Evolutionary conservation across 768 basidiomycete species (phyloP).

Genomic region (Polyporus arcularius): DNA sequence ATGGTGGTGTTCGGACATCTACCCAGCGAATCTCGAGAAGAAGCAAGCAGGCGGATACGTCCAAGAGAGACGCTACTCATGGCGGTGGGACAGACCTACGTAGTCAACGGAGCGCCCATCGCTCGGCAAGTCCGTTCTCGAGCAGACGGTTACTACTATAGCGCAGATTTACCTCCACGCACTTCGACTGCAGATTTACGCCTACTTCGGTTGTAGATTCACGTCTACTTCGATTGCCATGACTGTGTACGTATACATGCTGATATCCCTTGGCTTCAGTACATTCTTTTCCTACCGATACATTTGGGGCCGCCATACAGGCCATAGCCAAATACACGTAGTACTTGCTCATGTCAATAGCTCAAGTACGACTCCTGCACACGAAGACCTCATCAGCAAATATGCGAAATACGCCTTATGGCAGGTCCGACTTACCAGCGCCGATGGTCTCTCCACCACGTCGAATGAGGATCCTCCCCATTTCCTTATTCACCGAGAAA

Average conservation of each 20-base stretch:
- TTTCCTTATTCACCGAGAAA: slow-evolving; percentile 87
- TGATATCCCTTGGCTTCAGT: too few relatives aligned
- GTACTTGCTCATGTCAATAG: not conserved
- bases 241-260: too few relatives aligned
- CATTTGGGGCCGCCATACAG: not conserved
- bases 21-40: not conserved
- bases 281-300: too few relatives aligned
- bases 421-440: slow-evolving; percentile 52
- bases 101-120: too few relatives aligned
- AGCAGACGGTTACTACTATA: too few relatives aligned
- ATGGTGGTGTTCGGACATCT: slow-evolving; percentile 14
- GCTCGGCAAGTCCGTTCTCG: too few relatives aligned
- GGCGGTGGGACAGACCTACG: too few relatives aligned
- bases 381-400: too few relatives aligned
- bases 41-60: not conserved
- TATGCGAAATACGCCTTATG: not conserved
- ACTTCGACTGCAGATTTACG: too few relatives aligned
- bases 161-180: too few relatives aligned
- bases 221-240: too few relatives aligned
- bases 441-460: slow-evolving; percentile 93
- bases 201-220: too few relatives aligned
- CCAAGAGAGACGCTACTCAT: not conserved
- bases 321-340: not conserved
- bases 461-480: slow-evolving; percentile 89
- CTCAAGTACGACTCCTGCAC: slow-evolving; percentile 19